Evolutionary conservation across 148 eudicot genomes (phyloP), one percentile per base, ranked within the genome.

Genomic region (Nepenthes gracilis): DNA sequence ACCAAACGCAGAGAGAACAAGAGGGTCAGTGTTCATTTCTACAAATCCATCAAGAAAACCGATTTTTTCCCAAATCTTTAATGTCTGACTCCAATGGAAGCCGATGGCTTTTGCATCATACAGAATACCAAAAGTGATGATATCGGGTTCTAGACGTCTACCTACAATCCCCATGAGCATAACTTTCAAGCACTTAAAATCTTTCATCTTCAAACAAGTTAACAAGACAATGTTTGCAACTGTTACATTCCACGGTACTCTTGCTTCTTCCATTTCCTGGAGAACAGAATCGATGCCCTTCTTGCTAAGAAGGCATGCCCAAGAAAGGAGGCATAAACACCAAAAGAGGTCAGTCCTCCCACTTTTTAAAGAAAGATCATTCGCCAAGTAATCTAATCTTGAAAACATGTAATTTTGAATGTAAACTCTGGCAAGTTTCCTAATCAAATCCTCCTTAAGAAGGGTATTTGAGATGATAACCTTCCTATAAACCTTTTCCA

Each of bases 1-100:
- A n/a, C 78, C 81, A 70, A 78, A 74, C 14, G 75, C 73, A 64
- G 68, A 47, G 11, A 74, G 62, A 74, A 78, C 71, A 23, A 78
- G 38, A 13, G 70, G 60, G 55, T 78, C 78, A 6, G 81, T 78
- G 15, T 74, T 74, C 58, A 78, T 35, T 63, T 74, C 81, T 56
- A 78, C 68, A 38, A 33, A 51, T 5, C 70, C 69, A 33, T 70
- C 67, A 33, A 74, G 50, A 64, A 59, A 77, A 2, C 81, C 78
- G 43, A 58, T 32, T 43, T 70, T 66, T 67, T 58, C 58, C 81
- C 78, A 78, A 54, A 63, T 52, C 57, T 35, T 65, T 40, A 74
- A 47, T 4, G 65, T 64, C 51, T 58, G 15, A 43, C 33, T 50
- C 72, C 70, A 66, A 62, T 70, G 75, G 64, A 74, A 60, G 1